Percentiles rank a stretch among this genome's conserved stretches.
Evolutionary conservation across 306 rosid genomes (phyloP).

Genomic region (Astragalus glycyphyllos): DNA sequence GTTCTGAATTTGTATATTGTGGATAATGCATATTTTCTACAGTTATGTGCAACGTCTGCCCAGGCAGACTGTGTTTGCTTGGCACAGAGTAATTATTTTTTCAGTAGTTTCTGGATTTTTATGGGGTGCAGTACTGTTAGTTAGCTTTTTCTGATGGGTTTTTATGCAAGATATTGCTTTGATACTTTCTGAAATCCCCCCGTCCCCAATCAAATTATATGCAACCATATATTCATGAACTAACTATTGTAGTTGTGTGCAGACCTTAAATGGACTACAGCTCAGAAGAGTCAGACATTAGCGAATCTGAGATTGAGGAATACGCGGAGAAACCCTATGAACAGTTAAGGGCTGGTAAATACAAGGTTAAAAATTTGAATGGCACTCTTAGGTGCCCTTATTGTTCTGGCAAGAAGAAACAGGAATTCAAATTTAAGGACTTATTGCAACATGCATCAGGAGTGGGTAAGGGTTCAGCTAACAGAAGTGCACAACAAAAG

Average conservation of each 20-base stretch:
- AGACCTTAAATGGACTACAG: slow-evolving; percentile 59
- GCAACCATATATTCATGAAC: slow-evolving; percentile 22
- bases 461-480: slow-evolving; percentile 93
- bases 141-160: not conserved
- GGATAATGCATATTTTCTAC: not conserved
- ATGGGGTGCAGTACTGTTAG: slow-evolving; percentile 4
- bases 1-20: slow-evolving; percentile 6
- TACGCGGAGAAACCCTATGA: slow-evolving; percentile 78
- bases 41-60: not conserved
- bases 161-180: slow-evolving; percentile 24
- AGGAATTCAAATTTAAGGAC: slow-evolving; percentile 87
- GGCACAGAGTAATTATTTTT: not conserved
- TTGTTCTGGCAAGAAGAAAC: slow-evolving; percentile 96
- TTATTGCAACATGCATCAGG: slow-evolving; percentile 89
- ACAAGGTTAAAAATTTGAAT: slow-evolving; percentile 65
- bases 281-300: slow-evolving; percentile 89
- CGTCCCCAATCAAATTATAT: not conserved
- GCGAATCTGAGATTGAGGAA: slow-evolving; percentile 89
- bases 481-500: slow-evolving; percentile 77
- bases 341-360: slow-evolving; percentile 60
- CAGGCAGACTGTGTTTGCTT: slow-evolving; percentile 1
- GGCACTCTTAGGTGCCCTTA: slow-evolving; percentile 92
- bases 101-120: not conserved
- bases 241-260: slow-evolving; percentile 30
- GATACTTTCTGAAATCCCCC: not conserved